Evolutionary conservation across 805 yeast species (phyloP).

Genomic region (Yarrowia keelungensis): DNA sequence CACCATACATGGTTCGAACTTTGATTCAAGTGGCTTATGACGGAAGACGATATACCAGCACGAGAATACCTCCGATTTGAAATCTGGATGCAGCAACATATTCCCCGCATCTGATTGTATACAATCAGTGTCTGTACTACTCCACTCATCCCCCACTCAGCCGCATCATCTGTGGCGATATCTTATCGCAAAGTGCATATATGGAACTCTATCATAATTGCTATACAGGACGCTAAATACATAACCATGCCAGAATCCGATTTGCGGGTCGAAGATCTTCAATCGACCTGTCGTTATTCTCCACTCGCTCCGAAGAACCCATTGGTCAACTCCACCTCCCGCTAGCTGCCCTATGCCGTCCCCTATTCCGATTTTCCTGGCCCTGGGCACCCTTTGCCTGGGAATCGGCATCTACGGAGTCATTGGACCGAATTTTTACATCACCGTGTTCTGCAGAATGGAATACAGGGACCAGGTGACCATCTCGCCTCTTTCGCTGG

Average conservation of each 20-base stretch:
- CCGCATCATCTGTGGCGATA: not conserved
- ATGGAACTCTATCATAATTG: constrained; percentile 14
- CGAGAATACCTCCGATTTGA: not conserved
- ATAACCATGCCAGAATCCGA: constrained; percentile 15
- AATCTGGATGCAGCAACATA: not conserved
- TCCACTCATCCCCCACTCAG: too few relatives aligned
- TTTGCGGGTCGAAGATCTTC: too few relatives aligned
- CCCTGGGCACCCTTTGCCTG: constrained; percentile 10
- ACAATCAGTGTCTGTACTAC: too few relatives aligned
- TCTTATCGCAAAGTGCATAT: constrained; percentile 7
- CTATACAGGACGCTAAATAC: constrained; percentile 16
- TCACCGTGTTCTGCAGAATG: constrained; percentile 18
- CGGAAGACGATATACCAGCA: not conserved
- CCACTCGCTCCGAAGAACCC: not conserved
- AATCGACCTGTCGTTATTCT: not conserved
- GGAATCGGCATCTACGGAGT: constrained; percentile 29
- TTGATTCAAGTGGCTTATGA: constrained; percentile 1
- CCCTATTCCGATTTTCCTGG: constrained; percentile 29
- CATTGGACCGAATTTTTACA: constrained; percentile 35
- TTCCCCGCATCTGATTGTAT: too few relatives aligned
- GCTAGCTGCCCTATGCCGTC: constrained; percentile 3
- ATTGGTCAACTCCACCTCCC: not conserved
- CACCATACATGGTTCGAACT: constrained; percentile 24
- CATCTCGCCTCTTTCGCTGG: constrained; percentile 10
- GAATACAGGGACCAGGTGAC: constrained; percentile 11